A percentile compares a stretch with the other conserved stretches of the same genome.
phyloP scores from a whole-genome alignment of 352 stramenopile species.

The Lagenidium giganteum region DNA sequence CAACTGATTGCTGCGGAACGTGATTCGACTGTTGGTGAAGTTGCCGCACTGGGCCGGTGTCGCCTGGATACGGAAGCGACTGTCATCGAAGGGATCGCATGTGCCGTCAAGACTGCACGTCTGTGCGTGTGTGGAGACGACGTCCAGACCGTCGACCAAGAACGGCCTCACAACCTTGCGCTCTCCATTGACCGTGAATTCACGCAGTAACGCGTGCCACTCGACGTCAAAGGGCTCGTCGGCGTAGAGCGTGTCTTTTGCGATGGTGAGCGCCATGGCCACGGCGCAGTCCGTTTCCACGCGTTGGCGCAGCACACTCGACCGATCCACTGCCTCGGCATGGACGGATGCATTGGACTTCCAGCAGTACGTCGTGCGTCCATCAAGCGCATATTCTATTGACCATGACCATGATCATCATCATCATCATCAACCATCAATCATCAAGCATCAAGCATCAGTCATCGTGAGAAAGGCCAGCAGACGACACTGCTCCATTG shows the following conservation, averaged over 20 bases:
- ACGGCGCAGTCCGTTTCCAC: constrained; percentile 37
- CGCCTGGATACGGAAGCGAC: too few relatives aligned
- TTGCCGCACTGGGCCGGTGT: constrained; percentile 46
- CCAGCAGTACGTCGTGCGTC: constrained; percentile 28
- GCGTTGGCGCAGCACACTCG: not conserved
- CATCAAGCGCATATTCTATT: too few relatives aligned
- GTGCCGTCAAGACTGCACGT: constrained; percentile 35
- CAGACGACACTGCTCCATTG: too few relatives aligned
- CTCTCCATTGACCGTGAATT: too few relatives aligned
- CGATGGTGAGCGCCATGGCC: constrained; percentile 35
- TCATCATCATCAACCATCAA: too few relatives aligned
- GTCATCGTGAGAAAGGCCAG: too few relatives aligned
- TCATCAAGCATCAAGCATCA: too few relatives aligned
- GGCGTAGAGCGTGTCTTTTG: constrained; percentile 36
- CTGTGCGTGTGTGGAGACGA: constrained; percentile 49
- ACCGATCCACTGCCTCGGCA: constrained; percentile 5
- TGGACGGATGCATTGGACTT: constrained; percentile 12
- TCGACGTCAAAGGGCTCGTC: constrained; percentile 52
- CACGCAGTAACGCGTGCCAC: constrained; percentile 74
- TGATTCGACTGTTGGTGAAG: too few relatives aligned
- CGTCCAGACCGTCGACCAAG: constrained; percentile 40
- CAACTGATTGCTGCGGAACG: too few relatives aligned
- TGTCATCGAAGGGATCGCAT: constrained; percentile 53
- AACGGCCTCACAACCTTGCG: too few relatives aligned
- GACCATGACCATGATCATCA: too few relatives aligned